Evolutionary conservation across 768 basidiomycete species (phyloP).

Genomic region (Xerocomellus intermedius): DNA sequence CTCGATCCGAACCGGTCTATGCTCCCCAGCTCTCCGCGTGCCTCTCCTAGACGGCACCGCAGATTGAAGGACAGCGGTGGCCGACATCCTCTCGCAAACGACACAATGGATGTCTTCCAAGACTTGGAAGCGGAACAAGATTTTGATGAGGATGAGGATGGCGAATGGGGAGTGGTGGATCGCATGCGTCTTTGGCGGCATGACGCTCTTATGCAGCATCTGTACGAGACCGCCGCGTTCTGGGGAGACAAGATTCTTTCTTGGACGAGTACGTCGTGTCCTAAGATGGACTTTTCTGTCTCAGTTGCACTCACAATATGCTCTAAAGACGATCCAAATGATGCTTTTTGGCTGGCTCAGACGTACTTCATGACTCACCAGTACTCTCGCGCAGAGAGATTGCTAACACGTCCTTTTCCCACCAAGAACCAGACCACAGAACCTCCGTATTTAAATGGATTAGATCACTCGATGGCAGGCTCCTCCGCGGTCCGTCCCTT

Average conservation of each 20-base stretch:
- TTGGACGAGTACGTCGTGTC: slow-evolving; percentile 80
- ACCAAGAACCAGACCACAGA: slow-evolving; percentile 44
- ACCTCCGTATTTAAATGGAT: slow-evolving; percentile 27
- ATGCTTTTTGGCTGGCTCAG: slow-evolving; percentile 99
- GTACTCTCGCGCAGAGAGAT: slow-evolving; percentile 89
- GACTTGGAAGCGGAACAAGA: slow-evolving; percentile 60
- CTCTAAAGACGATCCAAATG: slow-evolving; percentile 82
- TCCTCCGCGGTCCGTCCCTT: slow-evolving; percentile 44
- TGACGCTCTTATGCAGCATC: slow-evolving; percentile 97
- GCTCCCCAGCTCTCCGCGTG: slow-evolving; percentile 69
- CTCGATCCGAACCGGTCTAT: slow-evolving; percentile 82
- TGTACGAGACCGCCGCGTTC: slow-evolving; percentile 95
- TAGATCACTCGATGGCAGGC: slow-evolving; percentile 14
- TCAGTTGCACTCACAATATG: slow-evolving; percentile 1
- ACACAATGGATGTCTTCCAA: slow-evolving; percentile 72
- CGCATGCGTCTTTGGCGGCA: slow-evolving; percentile 96
- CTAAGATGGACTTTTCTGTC: slow-evolving; percentile 3
- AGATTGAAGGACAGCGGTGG: slow-evolving; percentile 52
- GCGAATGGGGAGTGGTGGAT: slow-evolving; percentile 86
- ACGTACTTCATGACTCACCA: slow-evolving; percentile 96
- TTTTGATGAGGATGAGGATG: slow-evolving; percentile 55
- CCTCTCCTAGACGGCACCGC: slow-evolving; percentile 60
- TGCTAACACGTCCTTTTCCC: slow-evolving; percentile 86
- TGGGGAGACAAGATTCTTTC: slow-evolving; percentile 98
- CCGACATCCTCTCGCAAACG: slow-evolving; percentile 74